phyloP scores from a whole-genome alignment of 2,329 filamentous ascomycete species.

The Pseudogymnoascus sp. region DNA sequence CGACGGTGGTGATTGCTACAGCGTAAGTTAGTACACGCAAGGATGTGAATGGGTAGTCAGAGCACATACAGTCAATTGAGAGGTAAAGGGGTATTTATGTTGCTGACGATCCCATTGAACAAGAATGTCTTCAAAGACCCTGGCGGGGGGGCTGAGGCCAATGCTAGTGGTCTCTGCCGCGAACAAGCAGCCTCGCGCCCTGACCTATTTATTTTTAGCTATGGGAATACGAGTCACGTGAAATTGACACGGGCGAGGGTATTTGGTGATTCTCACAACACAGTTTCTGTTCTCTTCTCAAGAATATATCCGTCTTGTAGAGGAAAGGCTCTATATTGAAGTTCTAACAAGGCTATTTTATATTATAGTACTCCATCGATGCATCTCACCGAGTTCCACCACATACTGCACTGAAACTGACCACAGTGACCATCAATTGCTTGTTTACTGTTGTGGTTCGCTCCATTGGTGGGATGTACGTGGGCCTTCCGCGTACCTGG shows the following conservation, averaged over 20 bases:
- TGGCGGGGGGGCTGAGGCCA: not conserved
- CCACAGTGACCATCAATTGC: not conserved
- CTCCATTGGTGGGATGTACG: constrained; percentile 1
- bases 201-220: constrained; percentile 3
- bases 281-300: not conserved
- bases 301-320: not conserved
- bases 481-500: constrained; percentile 4
- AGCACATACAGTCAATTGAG: not conserved
- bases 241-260: not conserved
- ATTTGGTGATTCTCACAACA: not conserved
- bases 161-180: constrained; percentile 7
- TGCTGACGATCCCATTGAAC: not conserved
- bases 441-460: not conserved
- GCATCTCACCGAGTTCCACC: not conserved
- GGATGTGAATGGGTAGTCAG: not conserved
- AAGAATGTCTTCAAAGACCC: not conserved
- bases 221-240: constrained; percentile 2
- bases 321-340: not conserved
- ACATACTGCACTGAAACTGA: not conserved
- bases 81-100: constrained; percentile 2
- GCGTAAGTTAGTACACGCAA: not conserved
- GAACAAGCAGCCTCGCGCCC: constrained; percentile 7
- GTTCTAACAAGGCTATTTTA: not conserved
- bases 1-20: not conserved
- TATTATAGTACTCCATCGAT: not conserved